These are phyloP conservation scores for Microbotryomycetes sp. DNA, from an alignment of 1,284 basidiomycete genomes.

Conservation along the genomic window DNA sequence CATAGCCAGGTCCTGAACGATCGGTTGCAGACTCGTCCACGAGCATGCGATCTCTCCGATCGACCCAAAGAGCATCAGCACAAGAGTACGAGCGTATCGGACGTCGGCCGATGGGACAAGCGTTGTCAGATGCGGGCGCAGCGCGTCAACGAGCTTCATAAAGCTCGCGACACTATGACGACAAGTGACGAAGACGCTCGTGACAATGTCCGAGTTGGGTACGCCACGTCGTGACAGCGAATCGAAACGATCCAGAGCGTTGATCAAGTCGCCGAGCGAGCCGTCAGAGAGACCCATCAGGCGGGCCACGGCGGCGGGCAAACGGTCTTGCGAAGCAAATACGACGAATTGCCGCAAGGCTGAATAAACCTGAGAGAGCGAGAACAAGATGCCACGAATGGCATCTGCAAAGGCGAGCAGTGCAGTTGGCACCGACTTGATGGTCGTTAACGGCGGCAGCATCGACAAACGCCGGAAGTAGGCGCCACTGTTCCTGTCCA, in stretches of 20 bases:
- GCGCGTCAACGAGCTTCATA: slow-evolving; percentile 56
- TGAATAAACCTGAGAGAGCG: slow-evolving; percentile 84
- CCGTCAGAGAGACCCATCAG: slow-evolving; percentile 76
- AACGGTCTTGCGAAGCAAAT: slow-evolving; percentile 76
- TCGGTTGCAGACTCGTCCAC: slow-evolving; percentile 71
- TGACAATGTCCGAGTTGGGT: slow-evolving; percentile 66
- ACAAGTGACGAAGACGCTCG: slow-evolving; percentile 72
- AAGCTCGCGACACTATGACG: slow-evolving; percentile 79
- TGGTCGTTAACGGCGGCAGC: slow-evolving; percentile 59
- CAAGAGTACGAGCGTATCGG: slow-evolving; percentile 77
- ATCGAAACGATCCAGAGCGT: slow-evolving; percentile 87
- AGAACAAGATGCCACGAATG: slow-evolving; percentile 84
- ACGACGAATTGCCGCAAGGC: slow-evolving; percentile 82
- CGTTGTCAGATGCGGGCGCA: slow-evolving; percentile 33
- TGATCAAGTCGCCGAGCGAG: slow-evolving; percentile 77
- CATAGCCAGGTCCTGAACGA: slow-evolving; percentile 55
- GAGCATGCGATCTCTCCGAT: slow-evolving; percentile 79
- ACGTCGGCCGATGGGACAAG: slow-evolving; percentile 66
- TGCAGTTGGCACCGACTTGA: slow-evolving; percentile 63
- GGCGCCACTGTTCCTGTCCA: slow-evolving; percentile 65
- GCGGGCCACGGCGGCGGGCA: slow-evolving; percentile 70
- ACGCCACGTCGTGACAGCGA: slow-evolving; percentile 59
- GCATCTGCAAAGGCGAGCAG: slow-evolving; percentile 74
- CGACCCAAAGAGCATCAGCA: slow-evolving; percentile 83
- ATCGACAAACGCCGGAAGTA: slow-evolving; percentile 83